phyloP scores from a whole-genome alignment of 306 rosid species.

The Benincasa hispida region DNA sequence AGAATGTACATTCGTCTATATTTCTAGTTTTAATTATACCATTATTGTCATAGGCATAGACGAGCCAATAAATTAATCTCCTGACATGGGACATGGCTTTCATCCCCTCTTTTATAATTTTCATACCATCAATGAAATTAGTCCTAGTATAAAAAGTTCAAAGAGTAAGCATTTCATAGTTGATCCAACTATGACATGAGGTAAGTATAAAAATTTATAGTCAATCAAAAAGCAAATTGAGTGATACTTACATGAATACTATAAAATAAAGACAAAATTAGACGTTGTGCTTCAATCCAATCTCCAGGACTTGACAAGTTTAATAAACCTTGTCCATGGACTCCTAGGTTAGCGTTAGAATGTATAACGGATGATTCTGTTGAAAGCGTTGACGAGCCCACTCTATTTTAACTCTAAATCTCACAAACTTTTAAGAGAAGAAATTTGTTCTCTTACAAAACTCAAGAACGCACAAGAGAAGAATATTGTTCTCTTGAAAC shows the following conservation, averaged over 20 bases:
- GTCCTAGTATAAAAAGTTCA: neutral
- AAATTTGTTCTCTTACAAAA: no score
- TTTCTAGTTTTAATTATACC: neutral
- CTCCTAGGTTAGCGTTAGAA: constrained; percentile 98
- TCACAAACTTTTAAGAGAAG: no score
- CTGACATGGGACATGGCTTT: neutral
- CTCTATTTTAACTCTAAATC: no score
- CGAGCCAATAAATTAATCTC: neutral
- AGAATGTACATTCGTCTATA: neutral
- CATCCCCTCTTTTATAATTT: neutral
- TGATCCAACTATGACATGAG: neutral
- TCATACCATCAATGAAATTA: neutral
- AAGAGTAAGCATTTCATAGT: neutral
- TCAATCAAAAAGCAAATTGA: neutral
- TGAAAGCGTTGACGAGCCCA: no score
- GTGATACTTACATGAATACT: constrained; percentile 68
- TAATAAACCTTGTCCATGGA: constrained; percentile 94
- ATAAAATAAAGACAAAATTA: constrained; percentile 84
- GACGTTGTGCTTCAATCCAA: constrained; percentile 90
- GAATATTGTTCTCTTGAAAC: no score
- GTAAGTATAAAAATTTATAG: neutral
- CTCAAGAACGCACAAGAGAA: no score
- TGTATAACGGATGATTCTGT: constrained; percentile 93
- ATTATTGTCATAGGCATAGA: neutral
- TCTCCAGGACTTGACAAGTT: constrained; percentile 92